Evolutionary conservation across 2,329 filamentous ascomycete genomes (phyloP).

Genomic region (Hypoxylon sp.): DNA sequence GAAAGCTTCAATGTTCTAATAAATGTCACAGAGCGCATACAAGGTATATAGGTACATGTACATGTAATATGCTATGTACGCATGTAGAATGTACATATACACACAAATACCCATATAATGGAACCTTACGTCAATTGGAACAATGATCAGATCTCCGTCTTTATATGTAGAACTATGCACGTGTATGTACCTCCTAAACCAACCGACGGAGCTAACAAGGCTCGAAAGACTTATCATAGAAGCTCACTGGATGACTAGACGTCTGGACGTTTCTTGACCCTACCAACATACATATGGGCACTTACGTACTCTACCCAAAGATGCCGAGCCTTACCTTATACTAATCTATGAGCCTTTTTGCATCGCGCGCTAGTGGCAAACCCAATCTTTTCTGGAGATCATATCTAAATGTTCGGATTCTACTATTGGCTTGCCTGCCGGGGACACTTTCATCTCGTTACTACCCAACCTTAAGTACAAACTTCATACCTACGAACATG

Average conservation of each 20-base stretch:
- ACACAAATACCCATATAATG: conserved; percentile 21
- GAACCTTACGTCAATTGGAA: conserved; percentile 45
- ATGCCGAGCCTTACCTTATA: conserved; percentile 25
- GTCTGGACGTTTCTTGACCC: conserved; percentile 3
- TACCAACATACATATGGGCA: conserved; percentile 13
- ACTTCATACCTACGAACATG: conserved; percentile 13
- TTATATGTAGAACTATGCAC: conserved; percentile 22
- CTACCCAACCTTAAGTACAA: conserved; percentile 29
- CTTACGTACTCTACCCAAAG: conserved; percentile 6
- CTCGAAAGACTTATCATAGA: conserved; percentile 8
- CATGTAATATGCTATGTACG: conserved; percentile 12
- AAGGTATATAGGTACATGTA: conserved; percentile 12
- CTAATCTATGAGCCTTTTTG: conserved; percentile 27
- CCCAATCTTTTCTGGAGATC: conserved; percentile 17
- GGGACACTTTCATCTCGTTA: conserved; percentile 21
- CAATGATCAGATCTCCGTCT: conserved; percentile 38
- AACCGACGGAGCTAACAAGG: conserved; percentile 13
- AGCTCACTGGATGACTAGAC: conserved; percentile 11
- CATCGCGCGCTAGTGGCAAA: conserved; percentile 14
- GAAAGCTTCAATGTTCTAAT: conserved; percentile 11
- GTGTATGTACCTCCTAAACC: conserved; percentile 5
- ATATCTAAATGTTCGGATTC: conserved; percentile 19
- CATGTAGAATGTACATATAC: conserved; percentile 15
- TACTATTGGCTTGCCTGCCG: conserved; percentile 22
- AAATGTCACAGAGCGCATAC: background rate